A percentile compares a stretch with the other conserved stretches of the same genome.
Conservation (phyloP, 768 basidiomycete species). For the Suillus occidentalis region DNA sequence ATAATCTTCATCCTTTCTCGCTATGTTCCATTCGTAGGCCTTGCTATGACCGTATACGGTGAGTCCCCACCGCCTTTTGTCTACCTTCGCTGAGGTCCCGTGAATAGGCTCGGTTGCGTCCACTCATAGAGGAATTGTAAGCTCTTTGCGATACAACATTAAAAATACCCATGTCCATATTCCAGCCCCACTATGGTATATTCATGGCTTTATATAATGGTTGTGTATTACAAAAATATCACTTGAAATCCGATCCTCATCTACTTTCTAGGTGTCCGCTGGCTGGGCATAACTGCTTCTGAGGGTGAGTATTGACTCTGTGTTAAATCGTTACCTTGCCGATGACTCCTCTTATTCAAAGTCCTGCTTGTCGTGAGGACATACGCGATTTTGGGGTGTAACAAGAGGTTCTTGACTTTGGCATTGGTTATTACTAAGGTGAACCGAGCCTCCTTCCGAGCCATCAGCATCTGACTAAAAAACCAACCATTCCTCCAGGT, state of each 20-base stretch:
- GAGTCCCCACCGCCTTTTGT: background rate
- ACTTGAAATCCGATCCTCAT: background rate
- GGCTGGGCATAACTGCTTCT: background rate
- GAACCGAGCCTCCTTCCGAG: background rate
- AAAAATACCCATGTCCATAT: background rate
- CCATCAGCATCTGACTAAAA: background rate
- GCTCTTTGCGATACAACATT: background rate
- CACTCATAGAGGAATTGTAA: background rate
- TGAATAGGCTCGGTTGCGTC: background rate
- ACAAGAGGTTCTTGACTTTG: no score
- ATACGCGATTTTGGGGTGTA: no score
- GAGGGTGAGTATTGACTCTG: background rate
- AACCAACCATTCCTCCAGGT: background rate
- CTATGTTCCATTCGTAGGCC: background rate
- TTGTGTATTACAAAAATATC: background rate
- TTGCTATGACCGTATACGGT: conserved; percentile 4
- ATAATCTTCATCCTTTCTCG: conserved; percentile 1
- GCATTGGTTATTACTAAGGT: no score
- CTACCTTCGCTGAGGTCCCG: background rate
- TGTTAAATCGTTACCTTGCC: background rate
- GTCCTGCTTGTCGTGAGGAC: no score
- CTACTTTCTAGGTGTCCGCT: background rate
- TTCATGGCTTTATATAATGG: background rate
- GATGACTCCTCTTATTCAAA: no score
- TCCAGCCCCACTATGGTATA: background rate